Conservation (phyloP, 192 early-diverging fungal species). For the Pilobolus umbonatus region DNA sequence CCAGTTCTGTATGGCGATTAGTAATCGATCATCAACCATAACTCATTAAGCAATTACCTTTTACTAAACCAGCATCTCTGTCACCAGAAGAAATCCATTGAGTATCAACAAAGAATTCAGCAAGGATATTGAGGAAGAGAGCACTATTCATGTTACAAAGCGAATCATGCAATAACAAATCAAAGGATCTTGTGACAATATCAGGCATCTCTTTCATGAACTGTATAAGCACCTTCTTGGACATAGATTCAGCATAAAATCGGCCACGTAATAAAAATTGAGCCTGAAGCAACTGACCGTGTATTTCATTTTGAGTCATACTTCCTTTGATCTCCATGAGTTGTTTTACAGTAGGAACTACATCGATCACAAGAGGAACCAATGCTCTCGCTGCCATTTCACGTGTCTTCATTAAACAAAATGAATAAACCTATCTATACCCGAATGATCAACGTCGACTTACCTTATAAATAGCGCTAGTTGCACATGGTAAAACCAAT, state of each 20-base stretch:
- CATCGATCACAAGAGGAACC: constrained; percentile 63
- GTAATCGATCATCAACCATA: background rate
- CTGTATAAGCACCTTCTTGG: constrained; percentile 32
- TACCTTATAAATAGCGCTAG: constrained; percentile 54
- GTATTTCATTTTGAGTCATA: constrained; percentile 62
- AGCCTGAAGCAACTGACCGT: constrained; percentile 72
- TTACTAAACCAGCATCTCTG: background rate
- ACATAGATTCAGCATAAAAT: constrained; percentile 37
- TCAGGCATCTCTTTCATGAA: constrained; percentile 40
- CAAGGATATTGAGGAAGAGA: constrained; percentile 44
- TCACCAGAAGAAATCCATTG: constrained; percentile 15
- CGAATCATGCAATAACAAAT: constrained; percentile 27
- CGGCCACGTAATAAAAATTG: constrained; percentile 67
- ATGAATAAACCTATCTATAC: background rate
- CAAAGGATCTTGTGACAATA: constrained; percentile 32
- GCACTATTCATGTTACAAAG: constrained; percentile 47
- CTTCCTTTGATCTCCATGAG: constrained; percentile 42
- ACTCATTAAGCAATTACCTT: background rate
- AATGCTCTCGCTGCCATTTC: constrained; percentile 84
- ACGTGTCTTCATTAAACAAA: constrained; percentile 58
- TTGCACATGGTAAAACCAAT: constrained; percentile 48
- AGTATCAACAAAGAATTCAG: constrained; percentile 46
- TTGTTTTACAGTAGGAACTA: constrained; percentile 46
- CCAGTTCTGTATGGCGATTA: constrained; percentile 9
- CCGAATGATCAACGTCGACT: no score